Base-by-base conservation (phyloP, 2,329 filamentous ascomycete genomes). In the Venturia effusa region DNA sequence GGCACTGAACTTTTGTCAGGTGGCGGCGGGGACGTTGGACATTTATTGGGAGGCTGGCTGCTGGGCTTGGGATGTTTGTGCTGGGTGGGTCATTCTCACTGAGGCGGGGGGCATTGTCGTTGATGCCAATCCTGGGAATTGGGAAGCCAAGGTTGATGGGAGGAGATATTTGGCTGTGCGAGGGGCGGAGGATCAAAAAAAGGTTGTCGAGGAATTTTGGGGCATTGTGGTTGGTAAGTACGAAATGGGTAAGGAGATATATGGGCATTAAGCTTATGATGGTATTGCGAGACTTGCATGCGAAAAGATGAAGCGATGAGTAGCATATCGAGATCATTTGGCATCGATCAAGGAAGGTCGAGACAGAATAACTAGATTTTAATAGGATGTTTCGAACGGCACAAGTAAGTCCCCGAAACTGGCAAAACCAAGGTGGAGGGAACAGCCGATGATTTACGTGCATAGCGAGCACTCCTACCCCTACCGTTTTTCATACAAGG, bases 61-160 rank as follows among this genome's bases (percentile, higher is more conserved):
- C 74, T 93, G 88, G 83, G 88, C 89, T 1, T 93, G 89, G 89
- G 89, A 93, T 73, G 89, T 93, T 2, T 90, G 88, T 71, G 90
- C 90, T 5, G 89, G 86, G 0, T 92, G 89, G 89, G 85, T 87
- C 65, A 87, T 93, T 66, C 76, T 93, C 32, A 77, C 78, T 37
- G 89, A 93, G 77, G 88, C 89, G 0, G 90, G 89, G 0, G 89
- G 89, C 0, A 78, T 84, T 61, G 84, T 93, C 78, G 88, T 82
- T 8, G 82, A 87, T 71, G 88, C 85, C 4, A 92, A 92, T 72
- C 85, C 88, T 0, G 89, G 88, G 0, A 82, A 83, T 64, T 92
- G 88, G 89, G 72, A 82, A 55, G 78, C 81, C 5, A 74, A 70
- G 60, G 72, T 87, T 7, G 84, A 86, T 69, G 83, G 80, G 66